Conservation (phyloP, 768 basidiomycete genomes). For the Boletus sp. region DNA sequence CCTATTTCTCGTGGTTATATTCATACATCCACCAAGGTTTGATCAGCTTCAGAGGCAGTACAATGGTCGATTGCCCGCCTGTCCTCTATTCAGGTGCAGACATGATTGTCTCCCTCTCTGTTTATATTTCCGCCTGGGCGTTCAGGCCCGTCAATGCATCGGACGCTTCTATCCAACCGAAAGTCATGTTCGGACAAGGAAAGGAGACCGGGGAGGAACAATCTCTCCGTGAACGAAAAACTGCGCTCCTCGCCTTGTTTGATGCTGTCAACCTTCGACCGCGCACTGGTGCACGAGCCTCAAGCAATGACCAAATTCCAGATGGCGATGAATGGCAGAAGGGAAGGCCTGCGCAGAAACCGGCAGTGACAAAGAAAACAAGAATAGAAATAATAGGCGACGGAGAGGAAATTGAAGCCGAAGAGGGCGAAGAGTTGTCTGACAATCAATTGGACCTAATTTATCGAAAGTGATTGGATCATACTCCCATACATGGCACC, state of each 20-base stretch:
- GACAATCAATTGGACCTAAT: constrained; percentile 81
- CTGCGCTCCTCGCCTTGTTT: constrained; percentile 70
- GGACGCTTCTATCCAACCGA: constrained; percentile 26
- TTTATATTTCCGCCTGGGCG: constrained; percentile 66
- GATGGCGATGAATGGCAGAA: constrained; percentile 35
- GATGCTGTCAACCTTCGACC: constrained; percentile 70
- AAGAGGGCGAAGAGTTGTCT: constrained; percentile 77
- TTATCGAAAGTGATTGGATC: constrained; percentile 64
- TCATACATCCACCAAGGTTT: constrained; percentile 41
- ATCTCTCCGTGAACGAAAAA: constrained; percentile 75
- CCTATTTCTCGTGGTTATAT: not conserved
- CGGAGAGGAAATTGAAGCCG: constrained; percentile 79
- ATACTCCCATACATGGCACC: not conserved
- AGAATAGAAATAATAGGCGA: constrained; percentile 73
- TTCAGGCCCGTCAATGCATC: constrained; percentile 50
- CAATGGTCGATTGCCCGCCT: constrained; percentile 75
- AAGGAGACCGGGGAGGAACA: constrained; percentile 79
- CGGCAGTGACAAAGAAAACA: constrained; percentile 37
- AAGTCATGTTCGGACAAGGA: constrained; percentile 64
- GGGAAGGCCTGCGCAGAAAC: constrained; percentile 38
- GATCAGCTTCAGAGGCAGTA: constrained; percentile 62
- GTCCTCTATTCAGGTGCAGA: constrained; percentile 70
- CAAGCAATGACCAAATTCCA: constrained; percentile 27
- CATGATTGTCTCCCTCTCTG: constrained; percentile 71
- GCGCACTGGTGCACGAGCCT: constrained; percentile 40